Evolutionary conservation across 2,329 filamentous ascomycete species (phyloP), one percentile per base, ranked within the genome.

Genomic region (Hymenoscyphus repandus): DNA sequence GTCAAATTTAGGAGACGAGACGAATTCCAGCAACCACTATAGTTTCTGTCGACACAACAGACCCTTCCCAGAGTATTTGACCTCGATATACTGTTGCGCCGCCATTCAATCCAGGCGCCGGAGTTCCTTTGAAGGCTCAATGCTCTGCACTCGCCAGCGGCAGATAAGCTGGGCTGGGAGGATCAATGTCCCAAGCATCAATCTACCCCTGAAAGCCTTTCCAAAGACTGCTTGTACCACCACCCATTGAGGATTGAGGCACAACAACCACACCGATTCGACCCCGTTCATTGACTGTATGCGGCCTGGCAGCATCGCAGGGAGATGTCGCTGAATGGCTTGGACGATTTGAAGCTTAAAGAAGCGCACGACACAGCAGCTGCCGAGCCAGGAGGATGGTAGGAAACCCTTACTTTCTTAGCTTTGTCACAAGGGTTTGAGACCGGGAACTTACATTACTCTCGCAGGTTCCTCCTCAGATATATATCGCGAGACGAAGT

Each of bases 341-440:
- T 97, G 72, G 91, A 96, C 74, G 80, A 83, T 73, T 74, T 79
- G 62, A 80, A 82, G 66, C 80, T 99, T 72, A 81, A 84, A 71
- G 89, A 95, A 73, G 90, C 91, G 64, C 85, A 95, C 72, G 86
- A 91, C 66, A 75, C 81, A 62, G 88, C 89, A 50, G 75, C 85
- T 62, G 80, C 80, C 53, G 93, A 97, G 71, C 82, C 89, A 52
- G 91, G 90, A 74, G 91, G 90, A 85, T 99, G 93, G 93, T 97
- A 57, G 62, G 60, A 50, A n/a, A 51, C 51, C 12, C 39, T 33
- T 42, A 38, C 47, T 46, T 48, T 32, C 32, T 38, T 37, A 37
- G 30, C 27, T 20, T 20, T 31, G 13, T 45, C 32, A 42, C 33
- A 27, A 38, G 17, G 30, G n/a, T n/a, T 45, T 38, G 58, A 56